phyloP scores from a whole-genome alignment of 352 stramenopile genomes.

The Pythium folliculosum region DNA sequence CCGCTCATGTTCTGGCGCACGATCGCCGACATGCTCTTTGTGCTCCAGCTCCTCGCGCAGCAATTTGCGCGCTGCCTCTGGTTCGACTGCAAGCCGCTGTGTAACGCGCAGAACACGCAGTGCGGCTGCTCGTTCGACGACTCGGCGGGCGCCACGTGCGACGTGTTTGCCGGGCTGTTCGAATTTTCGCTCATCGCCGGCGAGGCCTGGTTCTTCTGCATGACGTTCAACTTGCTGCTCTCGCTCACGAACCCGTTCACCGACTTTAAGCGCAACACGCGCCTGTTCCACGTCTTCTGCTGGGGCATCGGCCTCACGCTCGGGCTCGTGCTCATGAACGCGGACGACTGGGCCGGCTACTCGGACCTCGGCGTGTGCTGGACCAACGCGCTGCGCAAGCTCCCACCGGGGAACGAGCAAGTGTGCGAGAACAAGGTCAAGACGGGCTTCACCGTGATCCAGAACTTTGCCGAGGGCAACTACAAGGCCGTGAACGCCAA shows the following conservation, averaged over 20 bases:
- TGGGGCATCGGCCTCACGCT: conserved; percentile 69
- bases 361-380: conserved; percentile 87
- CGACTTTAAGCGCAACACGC: conserved; percentile 87
- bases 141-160: conserved; percentile 54
- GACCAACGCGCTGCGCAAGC: conserved; percentile 81
- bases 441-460: conserved; percentile 42
- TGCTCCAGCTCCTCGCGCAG: conserved; percentile 78
- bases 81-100: conserved; percentile 81
- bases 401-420: conserved; percentile 36
- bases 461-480: conserved; percentile 55
- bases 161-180: conserved; percentile 78
- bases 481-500: conserved; percentile 85
- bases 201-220: conserved; percentile 90
- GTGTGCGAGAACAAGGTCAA: conserved; percentile 28
- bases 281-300: conserved; percentile 84
- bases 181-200: conserved; percentile 84
- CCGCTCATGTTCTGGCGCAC: conserved; percentile 89
- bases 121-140: conserved; percentile 68
- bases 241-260: conserved; percentile 91
- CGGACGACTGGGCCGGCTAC: conserved; percentile 78
- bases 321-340: conserved; percentile 70
- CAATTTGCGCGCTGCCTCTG: conserved; percentile 82
- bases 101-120: conserved; percentile 61
- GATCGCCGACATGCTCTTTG: conserved; percentile 83
- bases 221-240: conserved; percentile 87